phyloP scores from a whole-genome alignment of 257 asterid species.

The Penstemon newberryi region DNA sequence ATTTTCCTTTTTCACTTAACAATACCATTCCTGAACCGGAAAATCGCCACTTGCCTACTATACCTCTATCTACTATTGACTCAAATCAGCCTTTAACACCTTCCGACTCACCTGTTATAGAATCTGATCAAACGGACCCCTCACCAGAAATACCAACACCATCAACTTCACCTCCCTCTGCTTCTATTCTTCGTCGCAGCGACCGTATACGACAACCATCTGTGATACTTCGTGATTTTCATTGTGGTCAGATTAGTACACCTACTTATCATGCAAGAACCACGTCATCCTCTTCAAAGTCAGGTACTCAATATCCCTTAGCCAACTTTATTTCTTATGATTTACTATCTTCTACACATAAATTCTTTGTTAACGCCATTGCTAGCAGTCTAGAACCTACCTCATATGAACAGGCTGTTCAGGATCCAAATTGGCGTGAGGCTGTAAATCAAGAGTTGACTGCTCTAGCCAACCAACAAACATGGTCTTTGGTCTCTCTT shows the following conservation, averaged over 20 bases:
- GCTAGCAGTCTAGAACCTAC: not conserved
- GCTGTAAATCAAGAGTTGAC: not conserved
- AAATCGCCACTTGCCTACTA: not conserved
- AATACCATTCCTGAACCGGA: not conserved
- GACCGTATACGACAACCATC: no score
- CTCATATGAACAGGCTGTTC: not conserved
- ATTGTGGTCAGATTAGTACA: not conserved
- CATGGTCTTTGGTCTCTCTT: not conserved
- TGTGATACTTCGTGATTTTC: not conserved
- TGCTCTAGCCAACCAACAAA: not conserved
- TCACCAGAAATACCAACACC: not conserved
- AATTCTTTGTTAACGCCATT: not conserved
- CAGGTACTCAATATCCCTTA: not conserved
- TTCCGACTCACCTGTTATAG: not conserved
- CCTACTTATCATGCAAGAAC: not conserved
- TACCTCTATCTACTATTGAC: no score
- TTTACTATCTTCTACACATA: not conserved
- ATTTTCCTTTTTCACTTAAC: not conserved
- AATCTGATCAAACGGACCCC: not conserved
- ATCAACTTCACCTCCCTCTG: not conserved
- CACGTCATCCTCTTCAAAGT: no score
- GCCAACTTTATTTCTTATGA: not conserved
- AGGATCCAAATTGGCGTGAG: not conserved
- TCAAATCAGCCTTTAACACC: not conserved
- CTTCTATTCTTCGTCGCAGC: not conserved